phyloP scores from a whole-genome alignment of 108 stramenopile genomes.

The Epithemia pelagica region DNA sequence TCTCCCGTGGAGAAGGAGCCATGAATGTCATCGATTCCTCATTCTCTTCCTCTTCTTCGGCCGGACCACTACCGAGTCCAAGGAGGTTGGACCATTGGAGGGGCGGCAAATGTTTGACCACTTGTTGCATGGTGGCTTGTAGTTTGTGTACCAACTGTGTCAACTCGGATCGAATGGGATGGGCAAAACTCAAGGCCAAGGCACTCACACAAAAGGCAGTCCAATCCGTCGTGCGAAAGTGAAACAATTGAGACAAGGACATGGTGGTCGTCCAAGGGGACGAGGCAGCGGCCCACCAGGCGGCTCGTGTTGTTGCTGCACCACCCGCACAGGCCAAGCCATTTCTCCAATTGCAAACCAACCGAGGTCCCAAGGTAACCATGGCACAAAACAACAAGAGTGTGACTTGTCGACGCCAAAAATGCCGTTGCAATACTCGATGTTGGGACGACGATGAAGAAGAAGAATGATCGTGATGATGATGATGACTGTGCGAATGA shows the following conservation, averaged over 20 bases:
- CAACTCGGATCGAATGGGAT: constrained; percentile 10
- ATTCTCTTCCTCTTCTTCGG: constrained; percentile 9
- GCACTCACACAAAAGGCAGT: constrained; percentile 15
- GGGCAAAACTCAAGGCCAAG: constrained; percentile 13
- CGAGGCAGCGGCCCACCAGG: constrained; percentile 16
- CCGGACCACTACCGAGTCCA: not conserved
- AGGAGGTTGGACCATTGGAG: not conserved
- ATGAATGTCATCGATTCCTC: constrained; percentile 10
- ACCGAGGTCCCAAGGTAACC: constrained; percentile 36
- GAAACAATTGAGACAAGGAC: not conserved
- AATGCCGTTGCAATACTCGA: not conserved
- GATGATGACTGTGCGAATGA: constrained; percentile 40
- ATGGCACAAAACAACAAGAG: constrained; percentile 47
- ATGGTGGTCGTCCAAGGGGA: not conserved
- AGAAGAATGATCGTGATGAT: constrained; percentile 19
- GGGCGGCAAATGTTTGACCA: not conserved
- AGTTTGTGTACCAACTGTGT: constrained; percentile 5
- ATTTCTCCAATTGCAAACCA: constrained; percentile 10
- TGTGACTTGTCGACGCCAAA: constrained; percentile 29
- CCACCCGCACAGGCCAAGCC: constrained; percentile 27
- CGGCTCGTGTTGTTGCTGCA: constrained; percentile 23
- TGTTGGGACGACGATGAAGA: constrained; percentile 9
- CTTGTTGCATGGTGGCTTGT: not conserved
- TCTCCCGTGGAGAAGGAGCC: constrained; percentile 23
- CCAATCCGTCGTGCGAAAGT: constrained; percentile 11